Evolutionary conservation across 164 flowering plant species (phyloP), one percentile per base, ranked within the genome.

Genomic region (Vitis labrusca): DNA sequence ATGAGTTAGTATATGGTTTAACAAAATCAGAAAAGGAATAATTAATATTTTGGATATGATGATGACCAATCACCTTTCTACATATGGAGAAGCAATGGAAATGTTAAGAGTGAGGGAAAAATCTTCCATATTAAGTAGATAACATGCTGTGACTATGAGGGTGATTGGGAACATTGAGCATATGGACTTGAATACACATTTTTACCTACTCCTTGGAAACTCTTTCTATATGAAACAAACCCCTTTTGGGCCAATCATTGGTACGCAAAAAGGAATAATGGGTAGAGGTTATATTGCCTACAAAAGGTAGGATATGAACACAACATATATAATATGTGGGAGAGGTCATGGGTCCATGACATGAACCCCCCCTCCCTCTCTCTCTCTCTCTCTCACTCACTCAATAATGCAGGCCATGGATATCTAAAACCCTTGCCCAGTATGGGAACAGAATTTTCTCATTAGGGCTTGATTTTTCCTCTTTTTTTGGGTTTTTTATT

Each of bases 221-320:
- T 15, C 13, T 60, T 65, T 73, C 65, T 64, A 58, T 74, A 59
- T 63, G 62, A 66, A 65, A 65, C 66, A 49, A 72, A 63, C 59
- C 65, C 48, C 48, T 62, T 66, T 17, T 59, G 23, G 65, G 59
- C 81, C 74, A 78, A 74, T 80, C 74, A 75, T 74, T 80, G 78
- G 69, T 30, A 68, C 66, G 52, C 12, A n/a, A 70, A 58, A 61
- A 68, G 68, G 79, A 76, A 78, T 73, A 72, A 62, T 75, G 70
- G 73, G 72, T 73, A 54, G 69, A 60, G 37, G 64, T 71, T 71
- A 69, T 53, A 66, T 64, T 69, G 61, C 66, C 75, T 55, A 76
- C 57, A 59, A 76, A 37, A 73, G 37, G 70, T 51, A 66, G 66
- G 30, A 37, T 78, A 66, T 77, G 76, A 73, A 60, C 67, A 66